These are phyloP conservation scores for Ascochyta lentis DNA, from an alignment of 2,329 filamentous ascomycete genomes.

Conservation along the genomic window DNA sequence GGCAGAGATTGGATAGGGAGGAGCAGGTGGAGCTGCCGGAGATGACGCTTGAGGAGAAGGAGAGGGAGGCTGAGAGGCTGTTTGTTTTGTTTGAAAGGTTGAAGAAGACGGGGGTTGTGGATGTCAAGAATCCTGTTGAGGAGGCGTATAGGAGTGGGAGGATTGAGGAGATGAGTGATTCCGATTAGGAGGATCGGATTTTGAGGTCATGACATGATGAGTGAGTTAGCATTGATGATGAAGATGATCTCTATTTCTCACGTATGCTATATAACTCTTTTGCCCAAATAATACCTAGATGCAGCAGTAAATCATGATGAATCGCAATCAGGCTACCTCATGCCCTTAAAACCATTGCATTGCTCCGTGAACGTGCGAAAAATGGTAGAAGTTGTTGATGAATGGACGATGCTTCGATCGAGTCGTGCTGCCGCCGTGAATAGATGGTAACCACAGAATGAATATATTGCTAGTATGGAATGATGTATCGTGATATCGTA, in stretches of 20 bases:
- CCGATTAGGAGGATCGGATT: slow-evolving; percentile 23
- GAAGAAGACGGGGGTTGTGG: slow-evolving; percentile 75
- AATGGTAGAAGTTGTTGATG: too few species aligned
- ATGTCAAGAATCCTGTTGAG: slow-evolving; percentile 80
- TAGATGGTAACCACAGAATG: neutral
- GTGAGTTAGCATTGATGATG: neutral
- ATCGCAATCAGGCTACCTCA: too few species aligned
- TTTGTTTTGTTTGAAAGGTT: slow-evolving; percentile 89
- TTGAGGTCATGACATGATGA: neutral
- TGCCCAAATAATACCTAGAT: too few species aligned
- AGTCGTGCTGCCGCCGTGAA: neutral
- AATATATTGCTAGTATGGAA: neutral
- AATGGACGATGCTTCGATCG: neutral
- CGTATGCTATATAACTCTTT: neutral
- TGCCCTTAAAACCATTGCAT: too few species aligned
- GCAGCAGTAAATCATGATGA: too few species aligned
- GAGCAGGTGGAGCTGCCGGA: slow-evolving; percentile 64
- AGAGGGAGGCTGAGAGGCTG: slow-evolving; percentile 85
- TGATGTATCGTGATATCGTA: neutral
- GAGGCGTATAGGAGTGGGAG: slow-evolving; percentile 72
- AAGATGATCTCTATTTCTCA: neutral
- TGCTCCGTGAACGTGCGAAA: too few species aligned
- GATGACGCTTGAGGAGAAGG: slow-evolving; percentile 92
- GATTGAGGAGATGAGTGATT: slow-evolving; percentile 72
- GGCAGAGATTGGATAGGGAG: slow-evolving; percentile 77